Conservation (phyloP, 129 eudicot species). For the Pittosporum tobira region DNA sequence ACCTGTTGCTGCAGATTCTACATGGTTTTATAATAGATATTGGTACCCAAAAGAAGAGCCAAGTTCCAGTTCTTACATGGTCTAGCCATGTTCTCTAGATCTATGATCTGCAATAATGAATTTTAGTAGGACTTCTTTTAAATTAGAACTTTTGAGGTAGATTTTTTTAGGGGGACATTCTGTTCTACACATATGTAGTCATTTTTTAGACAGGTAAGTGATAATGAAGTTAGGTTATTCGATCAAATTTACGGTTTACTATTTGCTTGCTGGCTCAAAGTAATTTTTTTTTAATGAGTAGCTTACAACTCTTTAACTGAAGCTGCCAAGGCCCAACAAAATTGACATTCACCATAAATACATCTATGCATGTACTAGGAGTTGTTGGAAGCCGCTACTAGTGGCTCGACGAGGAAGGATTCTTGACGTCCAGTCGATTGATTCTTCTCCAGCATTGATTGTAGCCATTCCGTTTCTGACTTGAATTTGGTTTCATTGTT, state of each 20-base stretch:
- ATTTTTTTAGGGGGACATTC: not conserved
- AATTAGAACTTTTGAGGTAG: too few relatives aligned
- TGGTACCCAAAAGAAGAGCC: slow-evolving; percentile 53
- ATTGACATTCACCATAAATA: not conserved
- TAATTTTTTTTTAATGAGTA: not conserved
- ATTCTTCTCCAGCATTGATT: not conserved
- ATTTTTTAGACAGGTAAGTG: not conserved
- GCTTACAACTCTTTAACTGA: not conserved
- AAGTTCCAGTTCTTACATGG: slow-evolving; percentile 11
- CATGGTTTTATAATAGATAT: slow-evolving; percentile 57
- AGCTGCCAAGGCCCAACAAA: not conserved
- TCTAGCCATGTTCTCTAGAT: slow-evolving; percentile 2
- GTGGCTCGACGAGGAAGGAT: slow-evolving; percentile 5
- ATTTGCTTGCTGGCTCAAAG: too few relatives aligned
- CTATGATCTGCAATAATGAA: not conserved
- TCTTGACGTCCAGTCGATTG: not conserved
- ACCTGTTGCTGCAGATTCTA: slow-evolving; percentile 39
- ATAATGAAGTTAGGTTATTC: not conserved
- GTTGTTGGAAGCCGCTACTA: not conserved
- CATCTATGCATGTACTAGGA: not conserved
- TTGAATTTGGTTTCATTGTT: not conserved
- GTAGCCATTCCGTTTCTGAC: not conserved
- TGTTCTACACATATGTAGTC: not conserved
- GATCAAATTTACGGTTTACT: not conserved
- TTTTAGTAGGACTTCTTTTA: not conserved